These are phyloP conservation scores for Colletotrichum ledebouriae DNA, from an alignment of 2,329 filamentous ascomycete genomes.

Conservation along the genomic window DNA sequence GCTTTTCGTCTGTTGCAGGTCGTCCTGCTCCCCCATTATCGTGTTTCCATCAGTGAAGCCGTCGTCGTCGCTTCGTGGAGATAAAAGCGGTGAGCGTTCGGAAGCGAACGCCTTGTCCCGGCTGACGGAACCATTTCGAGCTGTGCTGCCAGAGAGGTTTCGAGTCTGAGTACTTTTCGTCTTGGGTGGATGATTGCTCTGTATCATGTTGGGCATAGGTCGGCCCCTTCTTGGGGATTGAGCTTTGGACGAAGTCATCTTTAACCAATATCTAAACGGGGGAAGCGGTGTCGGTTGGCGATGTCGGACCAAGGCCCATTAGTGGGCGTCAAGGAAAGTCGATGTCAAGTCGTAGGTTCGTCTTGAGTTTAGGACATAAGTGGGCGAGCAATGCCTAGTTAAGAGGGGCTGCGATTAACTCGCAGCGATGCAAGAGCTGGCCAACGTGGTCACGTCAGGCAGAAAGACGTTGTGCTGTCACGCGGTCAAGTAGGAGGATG, in stretches of 20 bases:
- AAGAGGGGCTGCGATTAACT: slow-evolving; percentile 13
- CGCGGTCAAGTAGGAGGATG: slow-evolving; percentile 44
- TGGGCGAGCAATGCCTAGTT: slow-evolving; percentile 4
- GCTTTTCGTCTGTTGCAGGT: slow-evolving; percentile 77
- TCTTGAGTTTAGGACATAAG: slow-evolving; percentile 6
- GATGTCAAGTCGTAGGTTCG: background rate
- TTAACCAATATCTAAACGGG: background rate
- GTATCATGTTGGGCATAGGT: slow-evolving; percentile 34
- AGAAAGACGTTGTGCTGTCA: slow-evolving; percentile 38
- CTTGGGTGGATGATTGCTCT: slow-evolving; percentile 23
- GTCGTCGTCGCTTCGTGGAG: slow-evolving; percentile 34
- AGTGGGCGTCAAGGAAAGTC: slow-evolving; percentile 21
- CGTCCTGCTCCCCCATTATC: slow-evolving; percentile 35
- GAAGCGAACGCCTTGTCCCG: slow-evolving; percentile 11
- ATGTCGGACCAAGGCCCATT: slow-evolving; percentile 33
- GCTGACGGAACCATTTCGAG: slow-evolving; percentile 19
- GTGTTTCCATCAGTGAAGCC: slow-evolving; percentile 29
- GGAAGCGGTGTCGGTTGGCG: slow-evolving; percentile 18
- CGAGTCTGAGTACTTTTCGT: slow-evolving; percentile 26
- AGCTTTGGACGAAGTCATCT: slow-evolving; percentile 37
- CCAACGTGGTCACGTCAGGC: slow-evolving; percentile 19
- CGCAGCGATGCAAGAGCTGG: slow-evolving; percentile 3
- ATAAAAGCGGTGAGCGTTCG: slow-evolving; percentile 41
- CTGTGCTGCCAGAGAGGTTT: slow-evolving; percentile 26
- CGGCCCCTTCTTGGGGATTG: slow-evolving; percentile 36